A percentile compares a stretch with the other conserved stretches of the same genome.
Conservation (phyloP, 2,329 filamentous ascomycete species). For the Aspergillus sp. region DNA sequence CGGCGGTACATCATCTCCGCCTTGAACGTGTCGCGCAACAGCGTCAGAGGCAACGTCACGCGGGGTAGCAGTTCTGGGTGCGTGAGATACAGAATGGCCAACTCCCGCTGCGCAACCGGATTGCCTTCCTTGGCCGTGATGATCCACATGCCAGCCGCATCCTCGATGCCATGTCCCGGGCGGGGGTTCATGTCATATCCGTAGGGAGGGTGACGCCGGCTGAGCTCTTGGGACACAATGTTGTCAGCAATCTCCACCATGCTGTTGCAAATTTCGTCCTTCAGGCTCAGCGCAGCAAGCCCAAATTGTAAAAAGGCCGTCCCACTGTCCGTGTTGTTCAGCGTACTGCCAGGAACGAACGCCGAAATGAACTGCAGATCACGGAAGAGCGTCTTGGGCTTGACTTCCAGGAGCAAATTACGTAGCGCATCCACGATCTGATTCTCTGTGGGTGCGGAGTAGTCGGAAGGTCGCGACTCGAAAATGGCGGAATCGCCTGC, state of each 20-base stretch:
- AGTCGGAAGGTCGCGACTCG: conserved; percentile 41
- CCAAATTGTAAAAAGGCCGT: conserved; percentile 91
- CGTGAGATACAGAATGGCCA: conserved; percentile 89
- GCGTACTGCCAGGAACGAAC: conserved; percentile 56
- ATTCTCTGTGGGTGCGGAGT: conserved; percentile 58
- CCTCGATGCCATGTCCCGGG: conserved; percentile 50
- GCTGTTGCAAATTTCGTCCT: conserved; percentile 80
- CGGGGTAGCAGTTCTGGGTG: conserved; percentile 80
- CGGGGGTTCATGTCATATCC: conserved; percentile 30
- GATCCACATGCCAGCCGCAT: conserved; percentile 85
- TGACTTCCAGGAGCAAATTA: conserved; percentile 65
- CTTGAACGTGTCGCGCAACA: conserved; percentile 86
- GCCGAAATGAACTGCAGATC: conserved; percentile 72
- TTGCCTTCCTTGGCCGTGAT: conserved; percentile 93
- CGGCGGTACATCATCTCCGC: conserved; percentile 72
- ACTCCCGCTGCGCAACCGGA: conserved; percentile 83
- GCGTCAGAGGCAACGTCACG: conserved; percentile 78
- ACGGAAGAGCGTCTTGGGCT: conserved; percentile 78
- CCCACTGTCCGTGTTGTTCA: conserved; percentile 58
- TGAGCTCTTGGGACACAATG: conserved; percentile 59
- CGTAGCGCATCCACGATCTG: conserved; percentile 65
- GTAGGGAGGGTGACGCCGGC: conserved; percentile 33
- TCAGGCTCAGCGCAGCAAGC: conserved; percentile 81
- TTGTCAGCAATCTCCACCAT: conserved; percentile 75
- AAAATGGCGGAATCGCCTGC: conserved; percentile 30